Base-by-base conservation (phyloP, 2,329 filamentous ascomycete genomes). In the Ascomycota sp. region DNA sequence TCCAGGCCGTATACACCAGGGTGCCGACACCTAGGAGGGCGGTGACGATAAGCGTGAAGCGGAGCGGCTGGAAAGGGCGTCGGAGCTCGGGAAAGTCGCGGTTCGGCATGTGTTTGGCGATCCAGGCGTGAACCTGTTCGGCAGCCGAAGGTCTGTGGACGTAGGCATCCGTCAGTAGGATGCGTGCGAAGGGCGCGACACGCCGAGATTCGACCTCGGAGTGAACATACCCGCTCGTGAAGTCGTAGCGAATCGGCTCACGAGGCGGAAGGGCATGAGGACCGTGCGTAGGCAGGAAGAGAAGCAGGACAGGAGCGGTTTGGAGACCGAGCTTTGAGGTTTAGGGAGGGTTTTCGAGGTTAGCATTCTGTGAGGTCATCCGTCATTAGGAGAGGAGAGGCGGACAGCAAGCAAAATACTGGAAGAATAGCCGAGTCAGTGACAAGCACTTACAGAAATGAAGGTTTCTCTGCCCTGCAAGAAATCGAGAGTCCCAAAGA, bases 401-500 rank as follows among this genome's bases (percentile, higher is more conserved):
- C 16, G 16, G 16, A 21, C 3, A 21, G 16, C 16, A 21, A 21
- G 16, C 5, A 21, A 21, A 21, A 21, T 21, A 5, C 16, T 9
- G 8, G 29, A 30, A 9, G 12, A 12, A 30, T 21, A 5, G 16
- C 16, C 16, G 16, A 29, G 9, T 11, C 6, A 27, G 13, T 12
- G n/a, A 9, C 2, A 13, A 29, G 10, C 27, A 47, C 64, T 42
- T 63, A 93, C 84, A 57, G 78, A 79, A 58, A 92, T 71, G 47
- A 98, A 98, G 3, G 76, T 76, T 12, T 72, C 67, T 49, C 78
- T 78, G 32, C 89, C 89, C 45, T 92, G 74, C 29, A 64, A 54
- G 50, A 98, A 98, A 55, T 98, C 89, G 45, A 98, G 58, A 6
- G 79, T 86, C 21, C 70, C 76, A 56, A 86, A 91, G 31, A 95